These are phyloP conservation scores for Psilocybe cyanescens DNA, from an alignment of 768 basidiomycete species.

Conservation along the genomic window DNA sequence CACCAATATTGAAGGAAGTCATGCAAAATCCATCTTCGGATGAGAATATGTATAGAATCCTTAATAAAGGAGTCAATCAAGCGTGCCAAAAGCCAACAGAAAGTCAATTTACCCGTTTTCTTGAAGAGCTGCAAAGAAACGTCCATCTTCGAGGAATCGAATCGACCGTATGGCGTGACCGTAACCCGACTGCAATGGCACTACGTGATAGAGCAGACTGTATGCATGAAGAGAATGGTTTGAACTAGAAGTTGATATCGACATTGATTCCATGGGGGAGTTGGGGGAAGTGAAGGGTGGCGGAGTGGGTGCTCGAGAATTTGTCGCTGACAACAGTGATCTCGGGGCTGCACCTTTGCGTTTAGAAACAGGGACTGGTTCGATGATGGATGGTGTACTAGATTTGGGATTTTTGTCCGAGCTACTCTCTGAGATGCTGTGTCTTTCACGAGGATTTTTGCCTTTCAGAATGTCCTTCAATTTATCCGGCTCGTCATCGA, in stretches of 20 bases:
- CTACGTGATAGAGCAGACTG: slow-evolving; percentile 43
- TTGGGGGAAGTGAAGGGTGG: slow-evolving; percentile 43
- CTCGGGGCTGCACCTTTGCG: slow-evolving; percentile 39
- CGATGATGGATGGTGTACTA: slow-evolving; percentile 29
- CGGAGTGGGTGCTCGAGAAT: slow-evolving; percentile 45
- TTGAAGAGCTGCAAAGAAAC: slow-evolving; percentile 57
- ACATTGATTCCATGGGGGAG: slow-evolving; percentile 33
- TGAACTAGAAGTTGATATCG: slow-evolving; percentile 25
- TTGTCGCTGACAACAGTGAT: slow-evolving; percentile 49
- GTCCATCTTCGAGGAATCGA: slow-evolving; percentile 42
- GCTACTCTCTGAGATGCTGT: slow-evolving; percentile 24
- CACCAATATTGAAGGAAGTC: slow-evolving; percentile 31
- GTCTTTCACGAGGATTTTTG: slow-evolving; percentile 43
- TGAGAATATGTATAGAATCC: slow-evolving; percentile 58
- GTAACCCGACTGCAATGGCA: slow-evolving; percentile 48
- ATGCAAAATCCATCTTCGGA: slow-evolving; percentile 49
- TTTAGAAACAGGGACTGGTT: slow-evolving; percentile 21
- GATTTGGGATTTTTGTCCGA: slow-evolving; percentile 25
- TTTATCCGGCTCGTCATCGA: slow-evolving; percentile 78
- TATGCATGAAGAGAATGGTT: slow-evolving; percentile 27
- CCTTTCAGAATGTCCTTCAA: slow-evolving; percentile 76
- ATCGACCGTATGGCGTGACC: slow-evolving; percentile 50
- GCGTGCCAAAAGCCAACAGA: neutral
- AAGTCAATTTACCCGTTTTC: slow-evolving; percentile 56
- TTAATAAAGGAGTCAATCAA: slow-evolving; percentile 29